Percentiles rank a stretch among this genome's conserved stretches.
Conservation (phyloP, 257 asterid species). For the Nicotiana paniculata region DNA sequence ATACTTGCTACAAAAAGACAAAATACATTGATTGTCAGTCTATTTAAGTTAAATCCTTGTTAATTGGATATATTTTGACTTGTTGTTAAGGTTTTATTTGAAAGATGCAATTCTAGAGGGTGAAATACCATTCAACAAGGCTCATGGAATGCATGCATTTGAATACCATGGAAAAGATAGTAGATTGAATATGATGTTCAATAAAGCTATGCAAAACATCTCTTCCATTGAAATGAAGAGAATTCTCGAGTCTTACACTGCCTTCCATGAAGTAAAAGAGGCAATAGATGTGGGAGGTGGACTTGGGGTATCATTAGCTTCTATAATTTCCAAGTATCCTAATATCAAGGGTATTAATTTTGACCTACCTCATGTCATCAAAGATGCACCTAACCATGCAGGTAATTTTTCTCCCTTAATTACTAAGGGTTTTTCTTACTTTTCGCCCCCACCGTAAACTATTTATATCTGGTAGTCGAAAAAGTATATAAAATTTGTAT, state of each 20-base stretch:
- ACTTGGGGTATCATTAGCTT: constrained; percentile 1
- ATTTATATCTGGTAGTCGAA: too few relatives aligned
- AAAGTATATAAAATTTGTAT: too few relatives aligned
- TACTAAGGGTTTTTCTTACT: neutral
- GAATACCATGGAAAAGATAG: constrained; percentile 12
- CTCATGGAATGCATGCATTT: constrained; percentile 12
- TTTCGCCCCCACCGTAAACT: too few relatives aligned
- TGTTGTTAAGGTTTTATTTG: neutral
- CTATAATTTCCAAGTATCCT: constrained; percentile 7
- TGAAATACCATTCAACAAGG: constrained; percentile 13
- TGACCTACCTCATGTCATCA: constrained; percentile 11
- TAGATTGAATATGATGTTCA: constrained; percentile 10
- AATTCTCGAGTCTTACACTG: constrained; percentile 15
- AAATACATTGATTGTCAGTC: too few relatives aligned
- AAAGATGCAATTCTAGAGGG: constrained; percentile 14
- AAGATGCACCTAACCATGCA: constrained; percentile 2
- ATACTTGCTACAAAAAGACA: too few relatives aligned
- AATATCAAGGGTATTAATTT: constrained; percentile 11
- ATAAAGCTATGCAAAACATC: constrained; percentile 11
- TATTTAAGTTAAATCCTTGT: too few relatives aligned
- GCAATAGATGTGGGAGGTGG: constrained; percentile 30
- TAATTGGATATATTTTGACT: neutral
- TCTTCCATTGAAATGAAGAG: constrained; percentile 2
- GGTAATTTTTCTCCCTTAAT: neutral
- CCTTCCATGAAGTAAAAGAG: constrained; percentile 19